phyloP scores from a whole-genome alignment of 1,139 yeast genomes.

The Scheffersomyces parashehatae region DNA sequence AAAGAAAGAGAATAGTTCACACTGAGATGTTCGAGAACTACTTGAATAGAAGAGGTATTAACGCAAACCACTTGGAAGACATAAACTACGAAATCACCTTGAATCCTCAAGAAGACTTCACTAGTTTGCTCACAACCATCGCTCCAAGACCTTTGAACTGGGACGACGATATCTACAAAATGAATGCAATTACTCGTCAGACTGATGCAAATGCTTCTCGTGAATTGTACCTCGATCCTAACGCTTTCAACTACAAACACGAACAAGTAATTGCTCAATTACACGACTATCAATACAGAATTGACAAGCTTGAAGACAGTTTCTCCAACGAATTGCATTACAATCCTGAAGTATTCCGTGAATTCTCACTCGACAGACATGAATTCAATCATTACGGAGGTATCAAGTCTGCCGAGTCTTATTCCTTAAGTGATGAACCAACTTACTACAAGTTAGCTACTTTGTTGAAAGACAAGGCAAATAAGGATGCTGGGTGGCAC shows the following conservation, averaged over 20 bases:
- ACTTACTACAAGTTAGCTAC: slow-evolving; percentile 38
- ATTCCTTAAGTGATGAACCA: slow-evolving; percentile 19
- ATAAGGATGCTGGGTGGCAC: slow-evolving; percentile 38
- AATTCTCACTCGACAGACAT: slow-evolving; percentile 17
- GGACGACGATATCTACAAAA: slow-evolving; percentile 18
- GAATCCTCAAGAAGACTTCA: slow-evolving; percentile 18
- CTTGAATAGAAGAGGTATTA: slow-evolving; percentile 20
- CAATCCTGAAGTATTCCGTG: slow-evolving; percentile 13
- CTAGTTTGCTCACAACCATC: slow-evolving; percentile 11
- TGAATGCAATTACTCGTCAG: slow-evolving; percentile 17
- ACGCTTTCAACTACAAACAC: slow-evolving; percentile 23
- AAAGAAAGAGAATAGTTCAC: slow-evolving; percentile 24
- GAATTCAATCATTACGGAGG: slow-evolving; percentile 28
- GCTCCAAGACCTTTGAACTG: slow-evolving; percentile 19
- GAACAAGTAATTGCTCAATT: slow-evolving; percentile 18
- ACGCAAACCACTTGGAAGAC: slow-evolving; percentile 5
- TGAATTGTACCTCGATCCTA: slow-evolving; percentile 19
- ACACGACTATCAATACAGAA: slow-evolving; percentile 9
- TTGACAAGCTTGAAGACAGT: slow-evolving; percentile 18
- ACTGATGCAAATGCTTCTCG: slow-evolving; percentile 18
- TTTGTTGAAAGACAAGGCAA: slow-evolving; percentile 22
- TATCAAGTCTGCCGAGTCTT: slow-evolving; percentile 19
- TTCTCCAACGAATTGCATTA: slow-evolving; percentile 28
- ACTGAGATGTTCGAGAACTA: slow-evolving; percentile 26
- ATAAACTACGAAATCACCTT: slow-evolving; percentile 8